Percentiles rank a stretch among this genome's conserved stretches.
These are phyloP conservation scores for Aspergillus nomiae DNA, from an alignment of 2,329 filamentous ascomycete genomes.

Conservation along the genomic window DNA sequence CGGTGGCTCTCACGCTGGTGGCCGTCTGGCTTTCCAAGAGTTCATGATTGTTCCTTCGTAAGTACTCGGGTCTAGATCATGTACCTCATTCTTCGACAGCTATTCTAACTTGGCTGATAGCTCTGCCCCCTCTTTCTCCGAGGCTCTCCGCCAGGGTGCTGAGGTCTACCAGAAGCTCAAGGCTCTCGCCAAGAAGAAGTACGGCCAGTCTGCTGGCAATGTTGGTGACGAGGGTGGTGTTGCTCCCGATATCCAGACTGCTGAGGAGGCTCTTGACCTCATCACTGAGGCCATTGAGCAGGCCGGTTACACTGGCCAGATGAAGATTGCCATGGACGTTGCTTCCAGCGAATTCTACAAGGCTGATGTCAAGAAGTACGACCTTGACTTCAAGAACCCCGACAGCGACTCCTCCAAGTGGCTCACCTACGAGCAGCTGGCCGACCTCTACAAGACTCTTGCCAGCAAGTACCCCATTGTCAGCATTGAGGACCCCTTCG, in stretches of 20 bases:
- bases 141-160: constrained; percentile 93
- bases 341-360: constrained; percentile 99
- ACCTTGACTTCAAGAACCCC: constrained; percentile 99
- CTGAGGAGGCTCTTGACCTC: constrained; percentile 94
- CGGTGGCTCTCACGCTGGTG: constrained; percentile 94
- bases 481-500: constrained; percentile 98
- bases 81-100: neutral
- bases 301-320: constrained; percentile 92
- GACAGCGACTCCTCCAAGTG: constrained; percentile 94
- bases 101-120: constrained; percentile 44
- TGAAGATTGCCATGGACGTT: constrained; percentile 99
- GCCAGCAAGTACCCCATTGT: constrained; percentile 97
- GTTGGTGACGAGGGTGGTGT: constrained; percentile 99
- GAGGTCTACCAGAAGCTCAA: constrained; percentile 99
- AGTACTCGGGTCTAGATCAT: constrained; percentile 33
- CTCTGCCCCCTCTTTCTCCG: constrained; percentile 84
- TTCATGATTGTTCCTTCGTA: constrained; percentile 91
- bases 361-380: constrained; percentile 96
- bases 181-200: constrained; percentile 97
- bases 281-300: constrained; percentile 93
- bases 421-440: constrained; percentile 98
- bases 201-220: constrained; percentile 97
- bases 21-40: constrained; percentile 91
- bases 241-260: constrained; percentile 95
- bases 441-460: constrained; percentile 84